Conservation (phyloP, 1,284 basidiomycete species). For the Hymenochaete sp. region DNA sequence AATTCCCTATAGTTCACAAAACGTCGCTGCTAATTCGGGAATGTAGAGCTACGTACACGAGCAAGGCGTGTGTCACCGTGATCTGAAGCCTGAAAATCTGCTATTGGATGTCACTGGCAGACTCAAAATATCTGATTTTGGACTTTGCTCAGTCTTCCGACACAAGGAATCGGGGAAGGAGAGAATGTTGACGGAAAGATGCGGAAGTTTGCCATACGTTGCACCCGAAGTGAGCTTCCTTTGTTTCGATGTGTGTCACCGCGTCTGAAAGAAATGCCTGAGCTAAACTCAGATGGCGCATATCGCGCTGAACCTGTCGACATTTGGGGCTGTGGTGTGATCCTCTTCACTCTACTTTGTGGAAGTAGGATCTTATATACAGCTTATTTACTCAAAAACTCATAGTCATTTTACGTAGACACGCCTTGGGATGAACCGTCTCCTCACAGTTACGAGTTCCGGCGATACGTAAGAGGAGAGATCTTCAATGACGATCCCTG, state of each 20-base stretch:
- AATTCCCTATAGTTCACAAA: slow-evolving; percentile 5
- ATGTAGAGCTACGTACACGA: slow-evolving; percentile 73
- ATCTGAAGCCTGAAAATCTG: slow-evolving; percentile 94
- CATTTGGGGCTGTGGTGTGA: slow-evolving; percentile 95
- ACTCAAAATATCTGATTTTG: slow-evolving; percentile 94
- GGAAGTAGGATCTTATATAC: slow-evolving; percentile 61
- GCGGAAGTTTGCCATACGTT: slow-evolving; percentile 92
- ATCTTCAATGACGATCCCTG: slow-evolving; percentile 79
- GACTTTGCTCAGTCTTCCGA: slow-evolving; percentile 85
- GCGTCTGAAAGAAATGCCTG: slow-evolving; percentile 10
- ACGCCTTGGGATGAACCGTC: slow-evolving; percentile 99
- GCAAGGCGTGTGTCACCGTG: slow-evolving; percentile 91
- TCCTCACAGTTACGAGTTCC: slow-evolving; percentile 67
- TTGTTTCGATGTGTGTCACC: neutral
- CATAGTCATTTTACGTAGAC: slow-evolving; percentile 39
- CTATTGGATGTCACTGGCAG: slow-evolving; percentile 71
- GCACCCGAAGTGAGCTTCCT: slow-evolving; percentile 73
- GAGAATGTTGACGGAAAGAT: slow-evolving; percentile 65
- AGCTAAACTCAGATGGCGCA: slow-evolving; percentile 46
- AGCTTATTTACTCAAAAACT: slow-evolving; percentile 1
- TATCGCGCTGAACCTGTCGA: slow-evolving; percentile 93
- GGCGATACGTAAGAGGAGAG: slow-evolving; percentile 66
- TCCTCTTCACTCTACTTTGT: slow-evolving; percentile 84
- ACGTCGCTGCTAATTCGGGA: slow-evolving; percentile 11
- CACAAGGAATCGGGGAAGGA: slow-evolving; percentile 80